These are phyloP conservation scores for Alliaria petiolata DNA, from an alignment of 345 rosid genomes.

Conservation along the genomic window DNA sequence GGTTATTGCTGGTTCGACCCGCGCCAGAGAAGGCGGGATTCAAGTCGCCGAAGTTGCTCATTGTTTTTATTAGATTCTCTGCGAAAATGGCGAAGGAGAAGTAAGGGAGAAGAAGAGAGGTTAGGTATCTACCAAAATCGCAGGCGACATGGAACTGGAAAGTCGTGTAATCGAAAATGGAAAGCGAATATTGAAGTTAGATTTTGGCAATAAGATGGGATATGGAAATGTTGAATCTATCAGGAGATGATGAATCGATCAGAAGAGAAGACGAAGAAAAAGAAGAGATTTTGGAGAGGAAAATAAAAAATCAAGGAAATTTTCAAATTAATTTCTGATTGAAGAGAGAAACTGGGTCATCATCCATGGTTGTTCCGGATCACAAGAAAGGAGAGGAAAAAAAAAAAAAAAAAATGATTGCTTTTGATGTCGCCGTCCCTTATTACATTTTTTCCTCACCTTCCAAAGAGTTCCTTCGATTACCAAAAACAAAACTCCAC, in stretches of 20 bases:
- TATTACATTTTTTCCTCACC: background rate
- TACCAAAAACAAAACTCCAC: background rate
- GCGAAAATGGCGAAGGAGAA: background rate
- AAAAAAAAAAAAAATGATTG: constrained; percentile 1
- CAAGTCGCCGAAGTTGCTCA: constrained; percentile 52
- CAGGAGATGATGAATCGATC: constrained; percentile 7
- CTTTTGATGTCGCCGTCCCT: constrained; percentile 26
- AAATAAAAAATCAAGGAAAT: background rate
- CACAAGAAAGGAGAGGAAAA: background rate
- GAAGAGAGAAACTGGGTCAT: background rate
- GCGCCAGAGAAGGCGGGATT: constrained; percentile 44
- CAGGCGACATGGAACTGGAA: constrained; percentile 40
- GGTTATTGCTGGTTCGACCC: constrained; percentile 15
- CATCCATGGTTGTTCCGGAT: background rate
- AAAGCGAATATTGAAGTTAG: background rate
- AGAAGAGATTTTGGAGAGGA: background rate
- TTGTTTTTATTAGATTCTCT: constrained; percentile 15
- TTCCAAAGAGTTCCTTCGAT: background rate
- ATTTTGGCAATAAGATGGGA: background rate
- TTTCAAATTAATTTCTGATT: constrained; percentile 18
- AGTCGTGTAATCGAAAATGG: constrained; percentile 37
- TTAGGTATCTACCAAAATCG: constrained; percentile 32
- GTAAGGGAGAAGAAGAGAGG: constrained; percentile 20
- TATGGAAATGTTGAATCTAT: constrained; percentile 3
- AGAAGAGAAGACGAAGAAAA: background rate